Evolutionary conservation across 225 moss, liverwort and hornwort genomes (phyloP), one percentile per base, ranked within the genome.

Genomic region (Thuidium tamariscinum): DNA sequence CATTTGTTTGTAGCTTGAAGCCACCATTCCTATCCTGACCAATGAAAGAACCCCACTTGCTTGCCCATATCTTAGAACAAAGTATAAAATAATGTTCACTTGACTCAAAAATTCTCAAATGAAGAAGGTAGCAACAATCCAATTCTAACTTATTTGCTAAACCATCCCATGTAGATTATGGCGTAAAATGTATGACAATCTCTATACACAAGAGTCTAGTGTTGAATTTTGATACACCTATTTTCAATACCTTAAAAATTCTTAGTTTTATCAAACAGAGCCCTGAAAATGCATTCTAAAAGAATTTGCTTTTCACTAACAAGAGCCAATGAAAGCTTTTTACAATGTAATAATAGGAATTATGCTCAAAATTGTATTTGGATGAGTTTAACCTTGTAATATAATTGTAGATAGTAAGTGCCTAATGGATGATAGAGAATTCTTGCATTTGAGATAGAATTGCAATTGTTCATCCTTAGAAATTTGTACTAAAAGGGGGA

Each of bases 1-100:
- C 74, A 96, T 96, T 62, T 93, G 87, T 96, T 62, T 93, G 87
- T 90, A 95, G 90, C 84, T 91, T 97, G 62, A 34, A 51, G 34
- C 13, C 9, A 74, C 21, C 13, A 51, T 21, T 51, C 7, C 14
- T 13, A 16, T 44, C 7, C 34, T 32, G 16, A 25, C 8, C 14
- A 39, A 41, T 41, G 26, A 41, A 15, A 41, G 14, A 41, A 69
- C 4, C 8, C 23, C 25, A 23, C 4, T 39, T 68, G 14, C 41
- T 69, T 4, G 25, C 2, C 7, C 3, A 27, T 25, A 25, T 7
- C 12, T 20, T 34, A 3, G 2, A 74, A 51, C 20, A 49, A 48
- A 2, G 51, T 32, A 20, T 51, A 9, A 11, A 32, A 36, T 36
- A 64, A 68, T 68, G 2, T 44, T 70, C 16, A 8, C 2, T 16